Evolutionary conservation across 192 early-diverging fungal genomes (phyloP), one percentile per base, ranked within the genome.

Genomic region (Backusella psychrophila): DNA sequence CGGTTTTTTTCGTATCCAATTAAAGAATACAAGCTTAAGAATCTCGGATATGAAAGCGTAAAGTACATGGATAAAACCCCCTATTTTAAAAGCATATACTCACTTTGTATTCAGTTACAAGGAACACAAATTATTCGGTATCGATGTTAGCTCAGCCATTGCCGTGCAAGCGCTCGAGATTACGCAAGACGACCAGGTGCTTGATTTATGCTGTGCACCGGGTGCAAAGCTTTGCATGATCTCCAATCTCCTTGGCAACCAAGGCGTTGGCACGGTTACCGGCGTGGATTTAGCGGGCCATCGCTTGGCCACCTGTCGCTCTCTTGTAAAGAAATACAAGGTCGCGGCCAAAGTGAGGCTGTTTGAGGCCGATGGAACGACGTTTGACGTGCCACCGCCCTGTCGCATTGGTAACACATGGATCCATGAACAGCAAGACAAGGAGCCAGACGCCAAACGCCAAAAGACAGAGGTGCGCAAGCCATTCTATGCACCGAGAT

Each of bases 161-260:
- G 95, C 96, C 0, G 94, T 93, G 0, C 77, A 89, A 36, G 92
- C 96, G 4, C 83, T 99, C 17, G 89, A 88, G 1, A 80, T 96
- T 0, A 66, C 89, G 9, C 85, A 88, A 0, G 85, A 92, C 46
- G 93, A 99, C 70, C 93, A 98, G 78, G 91, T 98, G 3, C 86
- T 99, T 17, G 98, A 90, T 81, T 63, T 88, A 36, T 90, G 88
- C 69, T 84, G 87, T 63, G 88, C 85, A 7, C 89, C 89, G 8
- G 88, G 98, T 0, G 92, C 90, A 29, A 99, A 99, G 75, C 87
- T 99, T 19, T 92, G 94, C 72, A 87, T 93, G 76, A 83, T 97
- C 29, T 84, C 90, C 5, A 93, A 98, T 73, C 46, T 95, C 14
- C 79, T 93, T 49, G 88, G 82, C 6, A 67, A 73, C 29, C 82